Base-by-base conservation (phyloP, 83 land plant genomes). In the Thuja plicata region DNA sequence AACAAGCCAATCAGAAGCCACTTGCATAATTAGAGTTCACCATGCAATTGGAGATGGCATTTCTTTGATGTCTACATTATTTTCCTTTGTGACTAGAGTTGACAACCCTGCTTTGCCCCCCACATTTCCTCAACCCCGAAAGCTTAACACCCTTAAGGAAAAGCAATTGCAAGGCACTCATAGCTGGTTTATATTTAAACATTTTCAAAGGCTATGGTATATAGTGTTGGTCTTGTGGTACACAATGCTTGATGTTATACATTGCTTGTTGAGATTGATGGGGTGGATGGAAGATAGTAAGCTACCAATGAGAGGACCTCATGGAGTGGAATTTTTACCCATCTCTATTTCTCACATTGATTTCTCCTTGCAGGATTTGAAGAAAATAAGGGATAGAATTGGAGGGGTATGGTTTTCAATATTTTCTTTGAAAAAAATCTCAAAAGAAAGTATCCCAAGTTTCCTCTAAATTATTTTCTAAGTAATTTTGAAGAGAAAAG, bases 241-340 rank as follows among this genome's bases (percentile, higher is more conserved):
- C n/a, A n/a, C n/a, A n/a, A n/a, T n/a, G n/a, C n/a, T 45, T 8
- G 93, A 94, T 73, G 92, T 92, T 52, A 88, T 82, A 16, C 88
- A 88, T 91, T 83, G 88, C 74, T 9, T 92, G 41, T 74, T 89
- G 87, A 94, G 89, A 73, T 84, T 92, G 55, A 82, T 9, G 40
- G 86, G 86, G 30, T 46, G 90, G 78, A 7, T 88, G 74, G 91
- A 89, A 30, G 95, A 94, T 86, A 91, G 90, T 57, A 8, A 41
- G 88, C 76, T 89, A 0, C 89, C 90, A n/a, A 91, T 94, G 2
- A 37, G 92, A 79, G 91, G 90, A 1, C 48, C 43, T 3, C 46
- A 35, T 27, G 90, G 91, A 37, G 86, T 88, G 0, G 91, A 92
- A 70, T 88, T 9, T 12, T n/a, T 84, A 54, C 93, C 93, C 6